Percentiles rank a stretch among this genome's conserved stretches.
phyloP scores from a whole-genome alignment of 2,329 filamentous ascomycete species.

The Amylocarpus encephaloides region DNA sequence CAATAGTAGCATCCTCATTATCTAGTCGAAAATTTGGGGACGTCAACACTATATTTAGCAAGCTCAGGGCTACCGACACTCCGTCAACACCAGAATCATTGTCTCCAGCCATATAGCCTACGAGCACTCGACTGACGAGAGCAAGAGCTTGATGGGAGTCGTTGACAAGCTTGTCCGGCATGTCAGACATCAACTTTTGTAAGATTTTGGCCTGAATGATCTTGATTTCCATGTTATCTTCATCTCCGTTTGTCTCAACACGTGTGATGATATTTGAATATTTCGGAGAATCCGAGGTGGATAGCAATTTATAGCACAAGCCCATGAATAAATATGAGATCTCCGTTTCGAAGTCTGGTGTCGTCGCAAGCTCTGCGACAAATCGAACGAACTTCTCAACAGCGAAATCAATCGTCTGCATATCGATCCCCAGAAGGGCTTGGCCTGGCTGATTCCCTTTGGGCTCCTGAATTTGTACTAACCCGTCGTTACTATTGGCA shows the following conservation, averaged over 20 bases:
- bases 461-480: constrained; percentile 43
- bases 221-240: constrained; percentile 39
- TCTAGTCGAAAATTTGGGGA: constrained; percentile 48
- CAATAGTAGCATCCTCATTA: constrained; percentile 37
- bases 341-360: constrained; percentile 33
- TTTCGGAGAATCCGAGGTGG: constrained; percentile 19
- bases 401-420: constrained; percentile 33
- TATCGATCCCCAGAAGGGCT: constrained; percentile 3
- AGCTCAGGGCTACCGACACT: constrained; percentile 48
- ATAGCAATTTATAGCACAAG: constrained; percentile 53
- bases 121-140: constrained; percentile 55
- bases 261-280: constrained; percentile 21
- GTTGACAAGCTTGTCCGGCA: constrained; percentile 56
- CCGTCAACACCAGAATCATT: constrained; percentile 42
- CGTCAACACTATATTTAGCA: constrained; percentile 55
- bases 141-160: constrained; percentile 60
- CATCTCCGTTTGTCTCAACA: constrained; percentile 29
- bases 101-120: constrained; percentile 27
- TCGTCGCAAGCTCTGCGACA: constrained; percentile 42
- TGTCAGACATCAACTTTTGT: constrained; percentile 57
- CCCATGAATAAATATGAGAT: constrained; percentile 54
- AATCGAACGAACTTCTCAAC: constrained; percentile 40
- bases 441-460: background rate
- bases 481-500: constrained; percentile 38
- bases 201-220: constrained; percentile 56